These are phyloP conservation scores for Crepidotus variabilis DNA, from an alignment of 768 basidiomycete species.

Conservation along the genomic window DNA sequence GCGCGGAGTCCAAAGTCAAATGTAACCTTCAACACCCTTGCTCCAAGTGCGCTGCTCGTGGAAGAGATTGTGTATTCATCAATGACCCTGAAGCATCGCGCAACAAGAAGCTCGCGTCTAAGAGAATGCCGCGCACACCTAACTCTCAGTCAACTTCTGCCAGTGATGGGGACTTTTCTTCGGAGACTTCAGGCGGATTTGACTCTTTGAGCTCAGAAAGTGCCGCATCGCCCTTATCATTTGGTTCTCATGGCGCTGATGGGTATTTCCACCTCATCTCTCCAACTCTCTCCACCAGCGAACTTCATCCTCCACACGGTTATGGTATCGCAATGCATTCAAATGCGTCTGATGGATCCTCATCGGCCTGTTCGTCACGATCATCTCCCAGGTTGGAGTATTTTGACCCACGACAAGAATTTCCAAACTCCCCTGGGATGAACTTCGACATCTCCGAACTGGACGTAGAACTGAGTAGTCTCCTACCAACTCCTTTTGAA, in stretches of 20 bases:
- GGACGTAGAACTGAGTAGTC: constrained; percentile 24
- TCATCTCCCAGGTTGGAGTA: constrained; percentile 37
- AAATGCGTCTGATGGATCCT: constrained; percentile 26
- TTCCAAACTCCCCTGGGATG: constrained; percentile 27
- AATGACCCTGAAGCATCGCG: constrained; percentile 42
- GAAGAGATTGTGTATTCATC: constrained; percentile 62
- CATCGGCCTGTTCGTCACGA: constrained; percentile 31
- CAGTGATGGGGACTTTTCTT: constrained; percentile 12
- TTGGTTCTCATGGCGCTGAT: constrained; percentile 13
- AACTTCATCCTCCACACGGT: constrained; percentile 14
- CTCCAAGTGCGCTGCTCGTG: constrained; percentile 59
- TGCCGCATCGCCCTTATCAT: constrained; percentile 16
- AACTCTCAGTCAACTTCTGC: constrained; percentile 8
- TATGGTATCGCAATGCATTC: constrained; percentile 21
- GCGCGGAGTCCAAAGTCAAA: constrained; percentile 74
- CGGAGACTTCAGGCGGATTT: constrained; percentile 14
- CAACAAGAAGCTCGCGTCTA: constrained; percentile 32
- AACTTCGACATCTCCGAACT: constrained; percentile 27
- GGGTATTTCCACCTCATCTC: constrained; percentile 17
- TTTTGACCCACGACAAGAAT: constrained; percentile 28
- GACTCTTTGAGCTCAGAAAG: constrained; percentile 18
- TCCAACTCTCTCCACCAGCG: constrained; percentile 12
- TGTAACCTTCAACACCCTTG: constrained; percentile 69
- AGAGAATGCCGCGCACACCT: constrained; percentile 22
- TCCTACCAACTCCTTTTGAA: constrained; percentile 33